These are phyloP conservation scores for Aspergillus campestris DNA, from an alignment of 495 filamentous ascomycete species.

Conservation along the genomic window DNA sequence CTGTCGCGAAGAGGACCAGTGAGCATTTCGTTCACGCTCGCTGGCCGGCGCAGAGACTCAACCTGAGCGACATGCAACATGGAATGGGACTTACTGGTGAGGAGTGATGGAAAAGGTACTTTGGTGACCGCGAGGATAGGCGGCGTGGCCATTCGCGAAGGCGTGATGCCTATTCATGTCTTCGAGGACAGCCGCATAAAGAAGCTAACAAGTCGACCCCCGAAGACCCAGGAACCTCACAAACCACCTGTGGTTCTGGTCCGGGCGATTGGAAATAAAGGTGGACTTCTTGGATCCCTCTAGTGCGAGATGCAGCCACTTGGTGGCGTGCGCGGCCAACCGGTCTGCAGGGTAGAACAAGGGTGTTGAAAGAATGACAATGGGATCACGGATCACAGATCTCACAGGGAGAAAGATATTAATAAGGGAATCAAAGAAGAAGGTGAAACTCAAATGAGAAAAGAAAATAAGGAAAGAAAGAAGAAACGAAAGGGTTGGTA, in stretches of 20 bases:
- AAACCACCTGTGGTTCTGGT: too few species aligned
- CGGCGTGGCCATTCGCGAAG: conserved; percentile 67
- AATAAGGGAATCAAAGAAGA: background rate
- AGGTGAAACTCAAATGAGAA: background rate
- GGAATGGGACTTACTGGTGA: conserved; percentile 53
- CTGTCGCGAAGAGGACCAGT: conserved; percentile 31
- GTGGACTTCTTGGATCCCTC: too few species aligned
- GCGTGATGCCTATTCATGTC: conserved; percentile 55
- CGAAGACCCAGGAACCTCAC: conserved; percentile 5
- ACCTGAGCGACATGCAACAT: background rate
- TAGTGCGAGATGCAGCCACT: too few species aligned
- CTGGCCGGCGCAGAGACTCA: conserved; percentile 3
- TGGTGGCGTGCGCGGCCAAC: too few species aligned
- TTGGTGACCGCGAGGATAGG: conserved; percentile 50
- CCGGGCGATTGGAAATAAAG: too few species aligned
- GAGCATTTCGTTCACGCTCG: background rate
- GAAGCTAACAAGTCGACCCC: conserved; percentile 8
- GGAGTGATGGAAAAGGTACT: conserved; percentile 82
- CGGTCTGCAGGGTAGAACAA: background rate
- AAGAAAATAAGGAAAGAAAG: conserved; percentile 1
- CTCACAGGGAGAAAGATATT: background rate
- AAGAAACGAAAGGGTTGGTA: conserved; percentile 3
- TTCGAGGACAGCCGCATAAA: conserved; percentile 17
- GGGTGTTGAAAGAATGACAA: background rate
- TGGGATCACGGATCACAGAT: background rate